phyloP scores from a whole-genome alignment of 2,329 filamentous ascomycete genomes.

The Didymellaceae sp. region DNA sequence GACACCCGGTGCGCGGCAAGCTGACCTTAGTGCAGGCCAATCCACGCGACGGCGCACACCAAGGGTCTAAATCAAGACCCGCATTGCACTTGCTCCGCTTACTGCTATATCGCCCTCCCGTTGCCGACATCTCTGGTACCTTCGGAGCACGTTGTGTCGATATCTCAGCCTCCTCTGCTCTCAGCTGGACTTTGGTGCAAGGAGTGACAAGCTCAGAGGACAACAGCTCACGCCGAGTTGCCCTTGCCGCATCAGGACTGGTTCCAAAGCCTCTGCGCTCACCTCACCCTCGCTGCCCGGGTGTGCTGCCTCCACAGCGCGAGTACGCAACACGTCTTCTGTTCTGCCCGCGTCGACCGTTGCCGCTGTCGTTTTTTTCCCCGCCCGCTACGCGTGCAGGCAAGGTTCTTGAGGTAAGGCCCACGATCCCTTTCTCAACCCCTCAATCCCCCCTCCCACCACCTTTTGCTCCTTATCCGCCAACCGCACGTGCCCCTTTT shows the following conservation, averaged over 20 bases:
- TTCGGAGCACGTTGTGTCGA: slow-evolving; percentile 11
- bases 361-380: slow-evolving; percentile 28
- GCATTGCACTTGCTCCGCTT: slow-evolving; percentile 19
- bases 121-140: slow-evolving; percentile 15
- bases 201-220: slow-evolving; percentile 15
- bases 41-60: slow-evolving; percentile 20
- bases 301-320: slow-evolving; percentile 36
- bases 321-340: slow-evolving; percentile 35
- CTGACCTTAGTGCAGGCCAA: slow-evolving; percentile 16
- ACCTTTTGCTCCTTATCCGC: slow-evolving; percentile 13
- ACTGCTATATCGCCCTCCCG: slow-evolving; percentile 14
- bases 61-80: slow-evolving; percentile 14
- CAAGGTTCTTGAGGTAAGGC: slow-evolving; percentile 38
- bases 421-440: slow-evolving; percentile 20
- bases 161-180: slow-evolving; percentile 15
- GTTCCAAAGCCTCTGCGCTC: slow-evolving; percentile 22
- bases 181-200: slow-evolving; percentile 18
- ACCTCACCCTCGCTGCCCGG: slow-evolving; percentile 31
- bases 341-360: slow-evolving; percentile 34
- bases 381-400: slow-evolving; percentile 35
- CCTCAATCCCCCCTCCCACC: slow-evolving; percentile 20
- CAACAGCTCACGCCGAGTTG: slow-evolving; percentile 21
- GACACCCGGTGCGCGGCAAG: slow-evolving; percentile 2
- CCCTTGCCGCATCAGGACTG: slow-evolving; percentile 31
- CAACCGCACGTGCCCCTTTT: slow-evolving; percentile 13